phyloP scores from a whole-genome alignment of 257 asterid species.

The Nicotiana benthamiana region DNA sequence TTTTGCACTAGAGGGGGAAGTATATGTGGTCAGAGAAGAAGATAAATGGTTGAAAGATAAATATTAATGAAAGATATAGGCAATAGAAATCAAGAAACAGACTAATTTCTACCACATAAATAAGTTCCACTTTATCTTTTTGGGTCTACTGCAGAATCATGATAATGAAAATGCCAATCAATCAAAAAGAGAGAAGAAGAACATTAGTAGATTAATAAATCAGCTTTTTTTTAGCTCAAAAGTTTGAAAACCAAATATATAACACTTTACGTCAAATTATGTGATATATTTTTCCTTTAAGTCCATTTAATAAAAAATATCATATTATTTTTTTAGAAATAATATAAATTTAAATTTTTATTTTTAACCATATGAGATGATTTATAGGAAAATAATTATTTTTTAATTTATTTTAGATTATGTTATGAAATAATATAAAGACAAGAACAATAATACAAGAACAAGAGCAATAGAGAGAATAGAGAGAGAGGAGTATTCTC shows the following conservation, averaged over 20 bases:
- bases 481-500: too few relatives aligned
- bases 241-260: not conserved
- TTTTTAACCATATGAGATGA: too few relatives aligned
- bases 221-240: not conserved
- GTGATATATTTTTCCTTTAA: too few relatives aligned
- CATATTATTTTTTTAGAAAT: too few relatives aligned
- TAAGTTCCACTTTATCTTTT: not conserved
- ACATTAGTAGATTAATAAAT: not conserved
- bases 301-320: too few relatives aligned
- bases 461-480: too few relatives aligned
- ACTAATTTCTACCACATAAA: not conserved
- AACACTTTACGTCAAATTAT: too few relatives aligned
- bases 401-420: too few relatives aligned
- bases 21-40: not conserved
- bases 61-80: not conserved
- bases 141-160: not conserved
- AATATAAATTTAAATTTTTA: too few relatives aligned
- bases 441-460: too few relatives aligned
- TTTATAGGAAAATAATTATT: too few relatives aligned
- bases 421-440: too few relatives aligned
- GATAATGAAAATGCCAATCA: conserved; percentile 4
- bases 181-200: not conserved
- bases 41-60: not conserved
- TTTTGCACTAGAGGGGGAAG: not conserved
- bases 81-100: not conserved